Evolutionary conservation across 1,139 yeast species (phyloP).

Genomic region (Blastobotrys proliferans): DNA sequence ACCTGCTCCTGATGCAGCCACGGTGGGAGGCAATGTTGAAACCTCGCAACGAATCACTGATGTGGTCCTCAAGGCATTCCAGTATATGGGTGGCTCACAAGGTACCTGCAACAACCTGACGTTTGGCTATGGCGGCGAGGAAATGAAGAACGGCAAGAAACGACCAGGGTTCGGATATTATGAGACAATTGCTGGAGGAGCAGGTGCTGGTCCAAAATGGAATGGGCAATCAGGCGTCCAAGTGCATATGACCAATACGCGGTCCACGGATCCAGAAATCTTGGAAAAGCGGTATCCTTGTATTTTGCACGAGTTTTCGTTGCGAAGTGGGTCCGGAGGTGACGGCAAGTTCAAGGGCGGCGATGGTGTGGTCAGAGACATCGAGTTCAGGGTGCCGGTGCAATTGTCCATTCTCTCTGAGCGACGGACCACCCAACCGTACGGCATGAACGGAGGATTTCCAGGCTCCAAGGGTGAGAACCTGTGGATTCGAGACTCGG

Average conservation of each 20-base stretch:
- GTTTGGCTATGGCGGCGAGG: slow-evolving; percentile 50
- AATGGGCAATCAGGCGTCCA: slow-evolving; percentile 62
- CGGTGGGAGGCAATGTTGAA: slow-evolving; percentile 86
- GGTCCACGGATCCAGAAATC: slow-evolving; percentile 67
- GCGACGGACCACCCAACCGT: slow-evolving; percentile 56
- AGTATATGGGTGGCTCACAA: slow-evolving; percentile 74
- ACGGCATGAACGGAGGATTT: slow-evolving; percentile 58
- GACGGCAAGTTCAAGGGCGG: slow-evolving; percentile 54
- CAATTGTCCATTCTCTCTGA: slow-evolving; percentile 60
- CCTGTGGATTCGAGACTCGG: slow-evolving; percentile 42
- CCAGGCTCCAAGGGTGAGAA: slow-evolving; percentile 59
- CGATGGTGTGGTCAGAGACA: slow-evolving; percentile 57
- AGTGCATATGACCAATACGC: slow-evolving; percentile 67
- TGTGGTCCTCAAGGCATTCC: slow-evolving; percentile 69
- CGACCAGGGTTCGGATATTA: slow-evolving; percentile 61
- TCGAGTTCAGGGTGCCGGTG: slow-evolving; percentile 53
- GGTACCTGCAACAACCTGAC: slow-evolving; percentile 74
- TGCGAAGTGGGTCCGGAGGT: slow-evolving; percentile 58
- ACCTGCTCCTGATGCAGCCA: slow-evolving; percentile 76
- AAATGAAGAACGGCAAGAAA: slow-evolving; percentile 27
- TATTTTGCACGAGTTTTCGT: slow-evolving; percentile 50
- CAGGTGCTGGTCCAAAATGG: slow-evolving; percentile 65
- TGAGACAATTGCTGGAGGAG: slow-evolving; percentile 71
- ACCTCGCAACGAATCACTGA: slow-evolving; percentile 83
- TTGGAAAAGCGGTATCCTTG: slow-evolving; percentile 66